Percentiles rank a stretch among this genome's conserved stretches.
Evolutionary conservation across 2,329 filamentous ascomycete species (phyloP).

Genomic region (Zopfia rhizophila): DNA sequence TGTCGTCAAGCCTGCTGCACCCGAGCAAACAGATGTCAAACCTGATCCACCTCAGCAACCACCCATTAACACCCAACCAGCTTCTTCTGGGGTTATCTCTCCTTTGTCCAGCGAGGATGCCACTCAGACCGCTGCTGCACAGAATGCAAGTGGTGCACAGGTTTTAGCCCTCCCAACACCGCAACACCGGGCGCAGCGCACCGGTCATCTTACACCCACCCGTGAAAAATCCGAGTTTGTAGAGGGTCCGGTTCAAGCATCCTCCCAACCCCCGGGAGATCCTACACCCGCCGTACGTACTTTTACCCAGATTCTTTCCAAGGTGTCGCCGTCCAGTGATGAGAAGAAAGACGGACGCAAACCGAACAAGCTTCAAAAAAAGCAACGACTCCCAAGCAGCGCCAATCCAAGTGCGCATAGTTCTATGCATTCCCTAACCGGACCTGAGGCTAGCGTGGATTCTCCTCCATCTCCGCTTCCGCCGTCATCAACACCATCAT

Average conservation of each 20-base stretch:
- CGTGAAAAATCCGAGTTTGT: conserved; percentile 46
- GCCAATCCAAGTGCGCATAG: conserved; percentile 89
- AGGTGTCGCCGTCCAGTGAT: conserved; percentile 71
- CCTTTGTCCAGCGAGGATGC: conserved; percentile 52
- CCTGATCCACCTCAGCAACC: too few species aligned
- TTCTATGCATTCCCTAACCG: conserved; percentile 80
- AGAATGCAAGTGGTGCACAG: conserved; percentile 29
- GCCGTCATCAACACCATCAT: conserved; percentile 38
- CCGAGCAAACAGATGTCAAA: too few species aligned
- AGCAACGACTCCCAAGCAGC: conserved; percentile 75
- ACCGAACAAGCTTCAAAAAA: conserved; percentile 93
- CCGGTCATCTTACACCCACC: conserved; percentile 39
- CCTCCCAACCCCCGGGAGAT: conserved; percentile 33
- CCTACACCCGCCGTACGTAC: conserved; percentile 43
- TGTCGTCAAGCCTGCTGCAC: conserved; percentile 32
- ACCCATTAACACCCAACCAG: conserved; percentile 60
- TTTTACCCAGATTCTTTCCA: conserved; percentile 50
- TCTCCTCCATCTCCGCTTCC: conserved; percentile 44
- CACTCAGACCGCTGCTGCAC: conserved; percentile 48
- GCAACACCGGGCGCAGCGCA: conserved; percentile 28
- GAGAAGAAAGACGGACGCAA: conserved; percentile 71
- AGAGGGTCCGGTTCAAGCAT: conserved; percentile 39
- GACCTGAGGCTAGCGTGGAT: conserved; percentile 32
- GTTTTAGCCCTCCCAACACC: conserved; percentile 31
- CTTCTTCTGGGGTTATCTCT: conserved; percentile 51